Base-by-base conservation (phyloP, 2,329 filamentous ascomycete genomes). In the Monosporascus sp. region DNA sequence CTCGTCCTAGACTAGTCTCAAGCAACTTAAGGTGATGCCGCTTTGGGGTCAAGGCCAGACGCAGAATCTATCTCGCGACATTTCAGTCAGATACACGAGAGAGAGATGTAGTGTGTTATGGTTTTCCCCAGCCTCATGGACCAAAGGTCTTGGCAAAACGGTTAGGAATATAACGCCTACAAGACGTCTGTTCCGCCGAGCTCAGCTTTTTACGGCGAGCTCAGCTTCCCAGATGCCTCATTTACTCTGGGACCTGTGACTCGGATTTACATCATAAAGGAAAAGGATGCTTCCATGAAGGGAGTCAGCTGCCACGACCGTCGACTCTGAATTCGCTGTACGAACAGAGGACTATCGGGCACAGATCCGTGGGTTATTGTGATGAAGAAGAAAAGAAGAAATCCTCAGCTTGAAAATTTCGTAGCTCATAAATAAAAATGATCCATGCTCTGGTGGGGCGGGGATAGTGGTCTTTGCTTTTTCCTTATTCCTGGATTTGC, bases 221-320 rank as follows among this genome's bases (percentile, higher is more conserved):
- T 82, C 80, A 81, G 82, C 80, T 78, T 75, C 76, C 73, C 73
- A 72, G 76, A 75, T 72, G 77, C 50, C 78, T 74, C 14, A 73
- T 76, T 94, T 82, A 67, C 72, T 96, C 87, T 95, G 72, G 89
- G 87, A 94, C 86, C 89, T 94, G 91, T 96, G 90, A 88, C 91
- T 89, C 85, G 87, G 88, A 90, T 88, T 85, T 81, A 88, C 87
- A 91, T 84, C 88, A 91, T 85, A 63, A 74, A 67, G 69, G 73
- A 70, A 70, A 72, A 74, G 82, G 85, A 89, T 87, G 85, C 86
- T 91, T 88, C 88, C 86, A 90, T 72, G 69, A 68, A 76, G 81
- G 84, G 90, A 89, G 64, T 88, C 89, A 93, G 84, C 85, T 93
- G 89, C 84, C 80, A 68, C 83, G 88, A 81, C 74, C 81, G 80